phyloP scores from a whole-genome alignment of 805 yeast species.

The Kazachstania taianensis region DNA sequence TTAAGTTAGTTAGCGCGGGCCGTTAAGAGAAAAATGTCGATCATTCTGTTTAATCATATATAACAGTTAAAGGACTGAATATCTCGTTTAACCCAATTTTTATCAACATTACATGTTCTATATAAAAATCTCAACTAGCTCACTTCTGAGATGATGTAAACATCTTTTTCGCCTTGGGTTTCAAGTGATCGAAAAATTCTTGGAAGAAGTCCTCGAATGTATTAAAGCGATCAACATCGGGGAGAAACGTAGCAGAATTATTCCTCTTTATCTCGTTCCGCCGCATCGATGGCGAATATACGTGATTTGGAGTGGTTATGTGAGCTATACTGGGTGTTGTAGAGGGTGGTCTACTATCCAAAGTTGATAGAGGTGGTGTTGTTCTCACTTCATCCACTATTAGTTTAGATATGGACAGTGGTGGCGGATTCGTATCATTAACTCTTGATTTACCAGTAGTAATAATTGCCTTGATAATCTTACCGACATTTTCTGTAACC shows the following conservation, averaged over 20 bases:
- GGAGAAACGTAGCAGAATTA: conserved; percentile 17
- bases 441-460: conserved; percentile 32
- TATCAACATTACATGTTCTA: too few species aligned
- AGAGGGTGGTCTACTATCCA: neutral
- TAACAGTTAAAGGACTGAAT: too few species aligned
- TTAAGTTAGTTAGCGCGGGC: conserved; percentile 18
- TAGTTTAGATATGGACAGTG: conserved; percentile 1
- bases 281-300: neutral
- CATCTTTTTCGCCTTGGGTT: conserved; percentile 27
- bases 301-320: neutral
- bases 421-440: conserved; percentile 8
- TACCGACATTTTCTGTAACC: conserved; percentile 51
- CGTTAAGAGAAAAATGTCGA: neutral
- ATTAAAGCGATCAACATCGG: conserved; percentile 39
- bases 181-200: conserved; percentile 32
- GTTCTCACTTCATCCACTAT: neutral
- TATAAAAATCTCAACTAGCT: neutral
- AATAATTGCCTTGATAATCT: conserved; percentile 41
- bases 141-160: conserved; percentile 8
- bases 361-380: neutral
- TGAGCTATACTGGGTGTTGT: neutral
- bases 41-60: neutral
- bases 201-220: conserved; percentile 50
- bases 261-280: neutral
- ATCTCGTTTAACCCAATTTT: too few species aligned